phyloP scores from a whole-genome alignment of 2,329 filamentous ascomycete species.

The Alternaria angustiovoidea region DNA sequence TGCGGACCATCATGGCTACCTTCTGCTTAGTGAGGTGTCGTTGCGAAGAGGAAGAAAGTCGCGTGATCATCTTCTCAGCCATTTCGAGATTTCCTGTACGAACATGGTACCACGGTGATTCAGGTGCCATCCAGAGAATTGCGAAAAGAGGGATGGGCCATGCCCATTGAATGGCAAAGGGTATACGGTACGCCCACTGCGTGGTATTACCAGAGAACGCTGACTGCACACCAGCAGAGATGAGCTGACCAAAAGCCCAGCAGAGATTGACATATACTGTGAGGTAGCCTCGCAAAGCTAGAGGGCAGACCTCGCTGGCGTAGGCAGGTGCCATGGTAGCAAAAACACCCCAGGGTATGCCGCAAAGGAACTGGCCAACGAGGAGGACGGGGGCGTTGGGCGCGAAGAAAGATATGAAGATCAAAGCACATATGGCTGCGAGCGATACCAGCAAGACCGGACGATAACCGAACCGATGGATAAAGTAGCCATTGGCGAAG shows the following conservation, averaged over 20 bases:
- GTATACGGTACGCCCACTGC: conserved; percentile 70
- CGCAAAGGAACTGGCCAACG: conserved; percentile 29
- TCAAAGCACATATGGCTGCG: conserved; percentile 23
- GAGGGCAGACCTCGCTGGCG: conserved; percentile 69
- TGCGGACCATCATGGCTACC: conserved; percentile 84
- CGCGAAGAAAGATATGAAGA: conserved; percentile 34
- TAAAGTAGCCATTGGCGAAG: conserved; percentile 49
- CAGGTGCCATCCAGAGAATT: conserved; percentile 17
- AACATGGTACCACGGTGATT: conserved; percentile 73
- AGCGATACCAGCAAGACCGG: conserved; percentile 26
- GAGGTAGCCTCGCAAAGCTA: conserved; percentile 65
- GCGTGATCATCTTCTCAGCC: conserved; percentile 60
- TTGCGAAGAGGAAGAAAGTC: conserved; percentile 50
- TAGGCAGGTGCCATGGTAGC: conserved; percentile 53
- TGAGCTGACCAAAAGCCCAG: conserved; percentile 64
- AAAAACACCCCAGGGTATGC: conserved; percentile 54
- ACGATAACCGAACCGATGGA: conserved; percentile 48
- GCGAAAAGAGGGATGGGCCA: conserved; percentile 59
- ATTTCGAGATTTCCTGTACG: conserved; percentile 67
- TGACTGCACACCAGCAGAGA: conserved; percentile 73
- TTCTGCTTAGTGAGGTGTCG: conserved; percentile 50
- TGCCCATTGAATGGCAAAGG: conserved; percentile 75
- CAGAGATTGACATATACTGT: conserved; percentile 61
- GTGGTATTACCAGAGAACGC: conserved; percentile 65
- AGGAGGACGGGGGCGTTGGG: conserved; percentile 25